phyloP scores from a whole-genome alignment of 495 filamentous ascomycete species.

The Penicilliopsis zonata region DNA sequence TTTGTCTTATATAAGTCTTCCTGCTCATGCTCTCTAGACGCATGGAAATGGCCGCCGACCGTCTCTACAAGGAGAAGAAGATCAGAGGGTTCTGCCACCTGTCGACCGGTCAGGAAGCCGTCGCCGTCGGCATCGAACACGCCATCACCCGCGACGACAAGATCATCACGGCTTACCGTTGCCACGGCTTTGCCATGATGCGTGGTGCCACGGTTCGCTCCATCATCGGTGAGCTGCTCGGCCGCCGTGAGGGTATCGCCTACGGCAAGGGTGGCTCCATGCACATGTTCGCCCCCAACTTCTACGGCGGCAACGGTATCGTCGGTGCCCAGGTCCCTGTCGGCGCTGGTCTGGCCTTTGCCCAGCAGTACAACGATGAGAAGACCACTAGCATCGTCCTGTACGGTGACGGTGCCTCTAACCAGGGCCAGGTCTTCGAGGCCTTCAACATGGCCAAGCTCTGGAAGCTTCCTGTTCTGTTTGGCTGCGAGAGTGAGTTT shows the following conservation, averaged over 20 bases:
- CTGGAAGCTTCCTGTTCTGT: slow-evolving; percentile 89
- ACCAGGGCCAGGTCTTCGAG: slow-evolving; percentile 99
- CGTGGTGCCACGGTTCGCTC: slow-evolving; percentile 82
- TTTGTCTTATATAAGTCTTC: slow-evolving; percentile 2
- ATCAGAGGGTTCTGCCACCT: slow-evolving; percentile 99
- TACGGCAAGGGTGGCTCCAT: slow-evolving; percentile 98
- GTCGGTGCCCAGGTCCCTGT: slow-evolving; percentile 98
- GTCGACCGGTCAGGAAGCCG: slow-evolving; percentile 95
- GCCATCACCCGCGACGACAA: slow-evolving; percentile 84
- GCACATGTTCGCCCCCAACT: slow-evolving; percentile 99
- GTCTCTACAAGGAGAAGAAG: slow-evolving; percentile 99
- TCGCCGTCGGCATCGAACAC: slow-evolving; percentile 93
- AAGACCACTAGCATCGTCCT: slow-evolving; percentile 77
- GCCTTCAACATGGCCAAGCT: slow-evolving; percentile 99
- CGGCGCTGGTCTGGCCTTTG: slow-evolving; percentile 92
- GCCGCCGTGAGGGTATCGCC: slow-evolving; percentile 89
- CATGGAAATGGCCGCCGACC: slow-evolving; percentile 98
- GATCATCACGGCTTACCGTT: slow-evolving; percentile 95
- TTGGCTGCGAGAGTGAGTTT: slow-evolving; percentile 91
- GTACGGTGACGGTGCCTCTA: slow-evolving; percentile 95
- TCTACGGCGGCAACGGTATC: slow-evolving; percentile 98
- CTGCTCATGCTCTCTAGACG: slow-evolving; percentile 43
- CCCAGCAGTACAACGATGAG: slow-evolving; percentile 82
- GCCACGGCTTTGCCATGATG: slow-evolving; percentile 97
- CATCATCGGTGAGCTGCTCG: slow-evolving; percentile 94